Conservation (phyloP, 352 stramenopile species). For the Pythium phragmiticola region DNA sequence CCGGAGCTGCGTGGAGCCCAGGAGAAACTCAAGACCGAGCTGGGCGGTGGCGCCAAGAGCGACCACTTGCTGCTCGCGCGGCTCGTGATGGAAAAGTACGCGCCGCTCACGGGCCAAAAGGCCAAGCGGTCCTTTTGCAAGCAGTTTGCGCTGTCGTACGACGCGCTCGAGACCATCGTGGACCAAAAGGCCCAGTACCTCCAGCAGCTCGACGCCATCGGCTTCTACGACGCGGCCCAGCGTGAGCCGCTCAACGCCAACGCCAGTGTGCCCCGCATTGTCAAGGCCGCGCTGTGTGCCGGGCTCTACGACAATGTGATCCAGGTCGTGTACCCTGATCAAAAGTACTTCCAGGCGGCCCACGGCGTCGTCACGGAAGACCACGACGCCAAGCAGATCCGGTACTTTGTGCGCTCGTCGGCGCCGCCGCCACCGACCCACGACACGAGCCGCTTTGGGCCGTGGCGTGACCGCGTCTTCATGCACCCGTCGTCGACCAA, state of each 20-base stretch:
- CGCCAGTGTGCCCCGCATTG: conserved; percentile 81
- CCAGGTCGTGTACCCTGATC: conserved; percentile 87
- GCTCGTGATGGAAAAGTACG: conserved; percentile 75
- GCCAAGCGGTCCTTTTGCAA: conserved; percentile 64
- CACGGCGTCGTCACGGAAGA: conserved; percentile 91
- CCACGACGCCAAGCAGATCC: conserved; percentile 91
- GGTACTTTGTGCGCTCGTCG: conserved; percentile 86
- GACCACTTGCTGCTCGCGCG: conserved; percentile 76
- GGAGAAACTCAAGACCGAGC: conserved; percentile 65
- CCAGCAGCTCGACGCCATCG: conserved; percentile 71
- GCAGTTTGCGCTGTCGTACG: conserved; percentile 71
- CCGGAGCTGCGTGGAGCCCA: conserved; percentile 53
- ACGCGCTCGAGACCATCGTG: conserved; percentile 92
- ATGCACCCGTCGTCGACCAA: conserved; percentile 95
- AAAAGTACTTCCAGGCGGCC: conserved; percentile 94
- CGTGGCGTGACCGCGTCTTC: conserved; percentile 92
- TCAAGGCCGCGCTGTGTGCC: conserved; percentile 86
- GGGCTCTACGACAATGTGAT: conserved; percentile 83
- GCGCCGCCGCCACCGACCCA: conserved; percentile 5
- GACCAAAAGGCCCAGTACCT: conserved; percentile 89
- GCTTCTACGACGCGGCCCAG: conserved; percentile 63
- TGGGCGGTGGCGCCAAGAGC: conserved; percentile 65
- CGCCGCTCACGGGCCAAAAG: conserved; percentile 43
- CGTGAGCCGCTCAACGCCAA: conserved; percentile 57
- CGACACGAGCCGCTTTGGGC: conserved; percentile 7